Evolutionary conservation across 495 filamentous ascomycete genomes (phyloP).

Genomic region (Cercophora sp.): DNA sequence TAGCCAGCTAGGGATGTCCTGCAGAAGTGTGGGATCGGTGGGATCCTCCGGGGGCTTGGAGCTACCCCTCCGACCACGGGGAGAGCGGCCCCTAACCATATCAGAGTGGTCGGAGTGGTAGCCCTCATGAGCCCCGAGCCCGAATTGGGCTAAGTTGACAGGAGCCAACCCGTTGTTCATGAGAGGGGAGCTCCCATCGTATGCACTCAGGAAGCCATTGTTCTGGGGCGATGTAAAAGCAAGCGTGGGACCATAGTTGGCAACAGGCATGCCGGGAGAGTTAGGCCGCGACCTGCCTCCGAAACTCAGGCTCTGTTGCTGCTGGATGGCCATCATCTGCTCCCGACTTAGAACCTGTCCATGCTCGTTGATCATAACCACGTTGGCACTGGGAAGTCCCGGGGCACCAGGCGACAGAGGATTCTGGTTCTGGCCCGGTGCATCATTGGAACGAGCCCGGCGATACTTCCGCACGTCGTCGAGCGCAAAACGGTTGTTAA

Average conservation of each 20-base stretch:
- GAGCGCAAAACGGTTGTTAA: constrained; percentile 96
- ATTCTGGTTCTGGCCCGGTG: constrained; percentile 48
- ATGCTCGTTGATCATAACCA: constrained; percentile 86
- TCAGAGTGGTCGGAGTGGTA: constrained; percentile 95
- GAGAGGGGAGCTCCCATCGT: constrained; percentile 68
- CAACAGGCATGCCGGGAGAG: constrained; percentile 86
- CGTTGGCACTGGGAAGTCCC: constrained; percentile 58
- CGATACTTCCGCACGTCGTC: constrained; percentile 95
- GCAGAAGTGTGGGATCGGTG: constrained; percentile 82
- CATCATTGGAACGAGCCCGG: constrained; percentile 84
- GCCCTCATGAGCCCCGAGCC: constrained; percentile 65
- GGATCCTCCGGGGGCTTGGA: constrained; percentile 98
- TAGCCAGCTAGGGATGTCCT: constrained; percentile 95
- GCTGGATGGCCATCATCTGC: constrained; percentile 82
- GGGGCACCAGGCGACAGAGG: constrained; percentile 44
- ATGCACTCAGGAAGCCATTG: constrained; percentile 90
- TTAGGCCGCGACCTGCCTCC: constrained; percentile 84
- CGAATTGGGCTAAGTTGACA: constrained; percentile 72
- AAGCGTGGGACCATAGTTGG: constrained; percentile 61
- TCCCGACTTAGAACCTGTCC: constrained; percentile 83
- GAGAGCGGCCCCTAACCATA: constrained; percentile 82
- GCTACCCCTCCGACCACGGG: constrained; percentile 86
- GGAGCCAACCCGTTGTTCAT: constrained; percentile 70
- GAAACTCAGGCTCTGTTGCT: constrained; percentile 70
- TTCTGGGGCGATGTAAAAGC: constrained; percentile 87